These are phyloP conservation scores for Microdochium trichocladiopsis DNA, from an alignment of 2,329 filamentous ascomycete genomes.

Conservation along the genomic window DNA sequence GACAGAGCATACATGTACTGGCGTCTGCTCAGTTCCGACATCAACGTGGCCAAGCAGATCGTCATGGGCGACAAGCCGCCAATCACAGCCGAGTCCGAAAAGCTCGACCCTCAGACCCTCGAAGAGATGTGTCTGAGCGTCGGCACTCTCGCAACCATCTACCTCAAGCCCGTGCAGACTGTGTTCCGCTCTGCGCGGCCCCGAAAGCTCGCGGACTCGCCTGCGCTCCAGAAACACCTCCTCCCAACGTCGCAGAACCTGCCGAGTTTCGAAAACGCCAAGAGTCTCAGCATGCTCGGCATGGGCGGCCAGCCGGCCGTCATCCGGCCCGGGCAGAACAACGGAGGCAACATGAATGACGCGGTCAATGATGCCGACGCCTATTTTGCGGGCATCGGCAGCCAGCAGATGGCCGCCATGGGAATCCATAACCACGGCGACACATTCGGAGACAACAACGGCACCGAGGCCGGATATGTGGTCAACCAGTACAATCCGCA, in stretches of 20 bases:
- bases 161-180: slow-evolving; percentile 94
- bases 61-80: slow-evolving; percentile 98
- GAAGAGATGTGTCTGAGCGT: slow-evolving; percentile 98
- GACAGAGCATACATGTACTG: slow-evolving; percentile 99
- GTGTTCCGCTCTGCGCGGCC: slow-evolving; percentile 88
- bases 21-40: slow-evolving; percentile 89
- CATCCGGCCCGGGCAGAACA: slow-evolving; percentile 33
- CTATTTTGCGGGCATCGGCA: slow-evolving; percentile 78
- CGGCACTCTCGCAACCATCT: slow-evolving; percentile 92
- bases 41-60: slow-evolving; percentile 74
- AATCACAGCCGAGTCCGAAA: slow-evolving; percentile 93
- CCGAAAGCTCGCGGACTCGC: slow-evolving; percentile 71
- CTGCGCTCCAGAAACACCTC: slow-evolving; percentile 72
- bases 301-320: slow-evolving; percentile 44
- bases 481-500: slow-evolving; percentile 79
- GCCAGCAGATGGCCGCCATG: slow-evolving; percentile 67
- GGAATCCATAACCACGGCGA: slow-evolving; percentile 58
- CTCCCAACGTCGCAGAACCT: slow-evolving; percentile 50
- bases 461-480: slow-evolving; percentile 52
- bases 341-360: slow-evolving; percentile 47
- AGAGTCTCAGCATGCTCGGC: slow-evolving; percentile 53
- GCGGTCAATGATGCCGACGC: slow-evolving; percentile 81
- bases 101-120: slow-evolving; percentile 80
- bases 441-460: slow-evolving; percentile 54
- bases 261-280: slow-evolving; percentile 43